A percentile compares a stretch with the other conserved stretches of the same genome.
Conservation (phyloP, 495 filamentous ascomycete genomes). For the Parathielavia appendiculata region DNA sequence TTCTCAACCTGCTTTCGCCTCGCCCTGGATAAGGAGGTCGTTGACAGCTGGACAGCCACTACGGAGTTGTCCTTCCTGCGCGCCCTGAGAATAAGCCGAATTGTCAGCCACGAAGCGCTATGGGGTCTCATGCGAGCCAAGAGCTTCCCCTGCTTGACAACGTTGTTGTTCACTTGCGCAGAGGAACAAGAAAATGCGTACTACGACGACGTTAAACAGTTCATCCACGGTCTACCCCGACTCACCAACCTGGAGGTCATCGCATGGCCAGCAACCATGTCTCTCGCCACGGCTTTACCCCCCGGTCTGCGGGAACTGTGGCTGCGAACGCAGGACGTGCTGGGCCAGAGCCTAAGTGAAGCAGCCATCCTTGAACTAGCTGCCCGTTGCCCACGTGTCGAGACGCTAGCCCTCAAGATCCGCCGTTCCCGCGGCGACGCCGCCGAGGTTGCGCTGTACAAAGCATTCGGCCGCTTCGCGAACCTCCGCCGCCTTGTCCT, state of each 20-base stretch:
- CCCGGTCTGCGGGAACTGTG: not conserved
- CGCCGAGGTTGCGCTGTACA: not conserved
- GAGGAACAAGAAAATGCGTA: not conserved
- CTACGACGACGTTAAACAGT: not conserved
- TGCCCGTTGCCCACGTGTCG: not conserved
- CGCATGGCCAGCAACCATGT: not conserved
- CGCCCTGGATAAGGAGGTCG: not conserved
- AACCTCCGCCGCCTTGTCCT: not conserved
- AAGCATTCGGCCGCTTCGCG: not conserved
- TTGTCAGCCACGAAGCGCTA: not conserved
- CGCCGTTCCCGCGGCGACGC: not conserved
- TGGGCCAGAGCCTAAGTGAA: not conserved
- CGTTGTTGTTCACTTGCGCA: not conserved
- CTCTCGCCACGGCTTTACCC: not conserved
- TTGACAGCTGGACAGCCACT: not conserved
- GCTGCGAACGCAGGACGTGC: not conserved
- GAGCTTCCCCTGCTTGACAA: not conserved
- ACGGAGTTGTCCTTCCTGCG: not conserved
- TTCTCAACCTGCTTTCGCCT: not conserved
- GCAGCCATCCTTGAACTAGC: not conserved
- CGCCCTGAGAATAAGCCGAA: not conserved
- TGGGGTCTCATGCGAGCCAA: not conserved
- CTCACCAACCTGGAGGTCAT: not conserved
- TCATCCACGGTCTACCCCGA: not conserved
- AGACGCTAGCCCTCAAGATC: not conserved